phyloP scores from a whole-genome alignment of 345 rosid genomes.

The Brassica nigra region DNA sequence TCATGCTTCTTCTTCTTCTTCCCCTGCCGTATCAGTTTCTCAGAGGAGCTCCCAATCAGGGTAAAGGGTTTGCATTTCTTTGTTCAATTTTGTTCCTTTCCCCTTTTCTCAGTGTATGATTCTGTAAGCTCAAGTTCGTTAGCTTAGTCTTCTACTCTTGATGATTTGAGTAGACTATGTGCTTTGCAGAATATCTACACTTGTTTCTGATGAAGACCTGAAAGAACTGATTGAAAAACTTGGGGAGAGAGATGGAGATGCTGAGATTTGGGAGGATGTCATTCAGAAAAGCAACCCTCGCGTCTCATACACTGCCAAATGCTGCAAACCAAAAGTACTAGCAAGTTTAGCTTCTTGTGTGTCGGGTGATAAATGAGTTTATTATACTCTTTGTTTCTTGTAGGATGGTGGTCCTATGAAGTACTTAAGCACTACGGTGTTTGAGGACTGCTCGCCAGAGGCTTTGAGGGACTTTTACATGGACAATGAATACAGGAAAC shows the following conservation, averaged over 20 bases:
- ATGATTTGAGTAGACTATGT: neutral
- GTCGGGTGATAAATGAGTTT: neutral
- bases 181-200: conserved; percentile 48
- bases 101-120: no score
- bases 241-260: conserved; percentile 41
- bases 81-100: neutral
- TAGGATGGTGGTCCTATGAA: conserved; percentile 75
- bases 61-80: no score
- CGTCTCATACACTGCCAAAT: conserved; percentile 54
- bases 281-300: conserved; percentile 53
- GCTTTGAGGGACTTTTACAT: conserved; percentile 75
- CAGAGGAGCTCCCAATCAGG: no score
- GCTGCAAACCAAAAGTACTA: neutral
- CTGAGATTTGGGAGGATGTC: conserved; percentile 66
- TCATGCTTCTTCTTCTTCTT: conserved; percentile 13
- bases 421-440: conserved; percentile 69
- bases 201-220: conserved; percentile 69
- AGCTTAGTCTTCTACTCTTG: neutral
- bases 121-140: no score
- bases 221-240: conserved; percentile 59
- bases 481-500: conserved; percentile 79
- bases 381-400: neutral
- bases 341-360: neutral
- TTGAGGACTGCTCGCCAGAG: conserved; percentile 72
- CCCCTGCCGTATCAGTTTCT: neutral